Percentiles rank a stretch among this genome's conserved stretches.
Conservation (phyloP, 2,329 filamentous ascomycete species). For the Neobulgaria alba region DNA sequence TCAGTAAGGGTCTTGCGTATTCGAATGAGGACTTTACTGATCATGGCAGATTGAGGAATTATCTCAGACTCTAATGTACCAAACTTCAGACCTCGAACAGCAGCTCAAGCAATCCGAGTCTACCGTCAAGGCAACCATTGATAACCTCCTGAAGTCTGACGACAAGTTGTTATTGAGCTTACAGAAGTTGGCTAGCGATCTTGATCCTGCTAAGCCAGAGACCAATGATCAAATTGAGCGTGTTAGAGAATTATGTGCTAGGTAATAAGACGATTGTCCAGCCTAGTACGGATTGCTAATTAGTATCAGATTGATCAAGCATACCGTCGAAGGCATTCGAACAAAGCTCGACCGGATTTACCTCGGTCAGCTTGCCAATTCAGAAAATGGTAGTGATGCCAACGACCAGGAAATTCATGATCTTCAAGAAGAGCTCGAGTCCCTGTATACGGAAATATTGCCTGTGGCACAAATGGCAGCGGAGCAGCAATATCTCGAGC, state of each 20-base stretch:
- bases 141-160: conserved; percentile 47
- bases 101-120: conserved; percentile 38
- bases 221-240: conserved; percentile 45
- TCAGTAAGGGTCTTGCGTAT: conserved; percentile 30
- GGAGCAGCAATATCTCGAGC: conserved; percentile 57
- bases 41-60: conserved; percentile 38
- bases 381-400: conserved; percentile 6
- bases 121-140: conserved; percentile 40
- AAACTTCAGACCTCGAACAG: conserved; percentile 41
- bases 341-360: conserved; percentile 48
- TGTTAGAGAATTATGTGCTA: conserved; percentile 51
- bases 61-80: conserved; percentile 38
- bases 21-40: conserved; percentile 4
- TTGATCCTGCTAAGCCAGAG: conserved; percentile 43
- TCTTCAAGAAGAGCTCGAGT: conserved; percentile 58
- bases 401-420: conserved; percentile 35
- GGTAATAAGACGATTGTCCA: no score
- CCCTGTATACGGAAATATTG: conserved; percentile 59
- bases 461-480: conserved; percentile 64
- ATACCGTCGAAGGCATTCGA: conserved; percentile 45
- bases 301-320: conserved; percentile 51
- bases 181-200: conserved; percentile 55
- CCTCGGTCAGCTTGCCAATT: conserved; percentile 36
- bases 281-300: no score
- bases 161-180: conserved; percentile 57